phyloP scores from a whole-genome alignment of 2,329 filamentous ascomycete genomes.

The Canariomyces notabilis region DNA sequence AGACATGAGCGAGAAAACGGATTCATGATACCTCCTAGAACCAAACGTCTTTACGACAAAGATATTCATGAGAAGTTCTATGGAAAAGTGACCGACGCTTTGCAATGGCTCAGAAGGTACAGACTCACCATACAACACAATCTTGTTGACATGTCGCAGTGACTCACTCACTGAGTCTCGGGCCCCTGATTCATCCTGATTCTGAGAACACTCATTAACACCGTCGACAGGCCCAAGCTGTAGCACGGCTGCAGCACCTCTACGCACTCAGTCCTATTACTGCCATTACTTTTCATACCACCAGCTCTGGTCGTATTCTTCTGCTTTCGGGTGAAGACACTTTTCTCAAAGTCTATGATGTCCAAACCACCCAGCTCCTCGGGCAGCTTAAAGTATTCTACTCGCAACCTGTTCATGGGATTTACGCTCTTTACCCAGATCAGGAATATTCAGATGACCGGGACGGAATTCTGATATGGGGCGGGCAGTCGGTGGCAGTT shows the following conservation, averaged over 20 bases:
- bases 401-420: constrained; percentile 70
- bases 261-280: constrained; percentile 53
- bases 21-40: too few species aligned
- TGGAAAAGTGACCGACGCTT: too few species aligned
- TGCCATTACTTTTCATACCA: constrained; percentile 49
- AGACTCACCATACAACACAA: too few species aligned
- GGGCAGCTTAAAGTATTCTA: constrained; percentile 52
- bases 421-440: constrained; percentile 40
- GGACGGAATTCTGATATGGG: constrained; percentile 60
- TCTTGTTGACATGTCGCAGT: not conserved
- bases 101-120: constrained; percentile 18
- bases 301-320: constrained; percentile 31
- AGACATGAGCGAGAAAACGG: not conserved
- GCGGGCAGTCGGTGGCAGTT: constrained; percentile 54
- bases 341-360: constrained; percentile 50
- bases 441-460: not conserved
- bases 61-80: too few species aligned
- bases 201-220: constrained; percentile 10
- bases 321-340: constrained; percentile 58
- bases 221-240: constrained; percentile 4
- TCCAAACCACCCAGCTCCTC: constrained; percentile 32
- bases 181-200: constrained; percentile 1
- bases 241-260: constrained; percentile 28
- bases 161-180: not conserved
- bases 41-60: too few species aligned